Conservation (phyloP, 2,329 filamentous ascomycete species). For the Colletotrichum graminicola region DNA sequence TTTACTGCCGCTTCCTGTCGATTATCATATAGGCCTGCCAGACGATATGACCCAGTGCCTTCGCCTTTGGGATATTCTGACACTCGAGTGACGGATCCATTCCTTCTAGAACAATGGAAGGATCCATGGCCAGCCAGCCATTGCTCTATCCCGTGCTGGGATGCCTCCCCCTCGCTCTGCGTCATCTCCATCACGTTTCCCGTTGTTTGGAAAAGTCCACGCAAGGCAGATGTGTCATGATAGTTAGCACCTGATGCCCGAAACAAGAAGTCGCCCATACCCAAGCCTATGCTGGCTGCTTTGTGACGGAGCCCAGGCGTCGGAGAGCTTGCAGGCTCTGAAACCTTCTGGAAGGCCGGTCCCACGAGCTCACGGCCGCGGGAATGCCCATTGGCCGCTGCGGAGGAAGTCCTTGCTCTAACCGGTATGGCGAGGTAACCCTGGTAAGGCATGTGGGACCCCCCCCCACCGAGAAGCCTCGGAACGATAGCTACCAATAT, state of each 20-base stretch:
- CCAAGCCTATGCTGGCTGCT: conserved; percentile 39
- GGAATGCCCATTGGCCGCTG: conserved; percentile 41
- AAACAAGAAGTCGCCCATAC: conserved; percentile 37
- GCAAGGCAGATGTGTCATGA: conserved; percentile 33
- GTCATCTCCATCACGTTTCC: conserved; percentile 35
- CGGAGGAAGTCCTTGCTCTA: conserved; percentile 13
- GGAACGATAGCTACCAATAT: conserved; percentile 33
- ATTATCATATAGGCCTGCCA: conserved; percentile 22
- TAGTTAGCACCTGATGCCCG: conserved; percentile 23
- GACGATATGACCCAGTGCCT: conserved; percentile 21
- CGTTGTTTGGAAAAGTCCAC: conserved; percentile 31
- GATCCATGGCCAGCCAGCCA: not conserved
- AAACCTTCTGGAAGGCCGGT: conserved; percentile 44
- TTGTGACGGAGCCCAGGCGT: conserved; percentile 22
- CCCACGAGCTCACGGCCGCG: conserved; percentile 38
- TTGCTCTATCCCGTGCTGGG: conserved; percentile 21
- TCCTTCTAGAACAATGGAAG: conserved; percentile 38
- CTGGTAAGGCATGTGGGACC: conserved; percentile 11
- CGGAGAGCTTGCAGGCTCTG: conserved; percentile 39
- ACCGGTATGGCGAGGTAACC: conserved; percentile 20
- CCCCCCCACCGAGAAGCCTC: conserved; percentile 32
- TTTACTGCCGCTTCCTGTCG: conserved; percentile 25
- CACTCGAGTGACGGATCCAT: conserved; percentile 24
- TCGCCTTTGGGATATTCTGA: conserved; percentile 20
- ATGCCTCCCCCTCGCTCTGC: not conserved